Evolutionary conservation across 441 rosid genomes (phyloP), one percentile per base, ranked within the genome.

Genomic region (Geranium incanum): DNA sequence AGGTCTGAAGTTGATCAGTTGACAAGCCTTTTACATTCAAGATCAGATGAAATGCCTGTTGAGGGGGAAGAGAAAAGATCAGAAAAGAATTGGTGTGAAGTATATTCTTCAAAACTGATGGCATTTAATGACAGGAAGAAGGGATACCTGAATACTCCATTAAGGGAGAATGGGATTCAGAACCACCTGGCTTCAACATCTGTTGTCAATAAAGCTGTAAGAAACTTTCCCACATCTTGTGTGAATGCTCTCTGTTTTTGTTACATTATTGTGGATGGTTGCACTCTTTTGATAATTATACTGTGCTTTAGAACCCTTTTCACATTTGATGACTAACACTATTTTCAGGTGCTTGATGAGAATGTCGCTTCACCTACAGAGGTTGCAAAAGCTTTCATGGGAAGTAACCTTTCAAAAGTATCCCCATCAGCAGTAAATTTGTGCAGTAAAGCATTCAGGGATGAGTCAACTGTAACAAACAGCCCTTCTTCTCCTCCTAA

Each of bases 341-440:
- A 72, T 83, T 52, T 75, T 63, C 88, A 95, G 99, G 92, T 86
- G 65, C 80, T 79, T 67, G 89, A 81, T 60, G 95, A 89, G 82
- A 85, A 91, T 72, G 82, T 80, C 78, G 90, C 88, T 68, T 87
- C 97, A 69, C 98, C 99, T 73, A 87, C 92, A 64, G 91, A 92
- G 87, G 95, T 95, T 84, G 98, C 99, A 78, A 91, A 87, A 84
- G 92, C 91, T 72, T 95, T 87, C 88, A 95, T 91, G 98, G 91
- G 90, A 60, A 84, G 86, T 77, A 85, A 93, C 84, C 88, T 89
- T 70, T 84, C 93, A 52, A 88, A 86, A 80, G 83, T 89, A 69
- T 86, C 89, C 45, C 87, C 92, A 39, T 83, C 95, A 72, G 80
- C 67, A 73, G 73, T 84, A 48, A 84, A 79, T 45, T 73, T 80